Base-by-base conservation (phyloP, 306 rosid species). In the Quercus parvula region DNA sequence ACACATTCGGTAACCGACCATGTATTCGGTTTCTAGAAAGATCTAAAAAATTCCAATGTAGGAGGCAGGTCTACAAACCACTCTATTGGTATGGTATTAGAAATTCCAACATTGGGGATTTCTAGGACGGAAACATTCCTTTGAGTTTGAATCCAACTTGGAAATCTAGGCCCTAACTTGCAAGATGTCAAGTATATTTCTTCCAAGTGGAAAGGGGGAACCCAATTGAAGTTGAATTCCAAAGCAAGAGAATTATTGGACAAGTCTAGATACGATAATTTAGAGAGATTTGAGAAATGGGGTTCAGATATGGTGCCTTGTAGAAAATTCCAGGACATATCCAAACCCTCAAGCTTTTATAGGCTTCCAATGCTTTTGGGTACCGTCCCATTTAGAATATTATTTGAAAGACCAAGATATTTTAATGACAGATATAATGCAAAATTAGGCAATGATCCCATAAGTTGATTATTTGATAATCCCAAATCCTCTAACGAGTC, bases 1-100 rank as follows among this genome's bases (percentile, higher is more conserved):
- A 76, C 31, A 10, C 46, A 44, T 83, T 31, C 1, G 71, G 80
- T 61, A 82, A 68, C 17, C 22, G 20, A 3, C 86, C 89, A 38
- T 19, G n/a, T 24, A 86, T 56, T 17, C 31, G 68, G 20, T 86
- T 86, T 2, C 3, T 17, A 3, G 86, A 83, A 75, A 86, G 83
- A 62, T 80, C 76, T 58, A 86, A 20, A 24, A 13, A 15, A 49
- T 33, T 33, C 38, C 38, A 33, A 4, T 31, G 35, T 31, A 31
- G 35, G 35, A 31, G 35, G 35, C 1, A 31, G 0, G 6, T 31
- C 1, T 4, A 6, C 35, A 31, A 31, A 4, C 35, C 35, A 31
- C 35, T 31, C 35, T 4, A 31, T 31, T 1, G 35, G 35, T 4
- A 31, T 31, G 35, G 35, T 31, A 31, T 31, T 6, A 4, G 6